Base-by-base conservation (phyloP, 1,284 basidiomycete species). In the Pascua guehoae region DNA sequence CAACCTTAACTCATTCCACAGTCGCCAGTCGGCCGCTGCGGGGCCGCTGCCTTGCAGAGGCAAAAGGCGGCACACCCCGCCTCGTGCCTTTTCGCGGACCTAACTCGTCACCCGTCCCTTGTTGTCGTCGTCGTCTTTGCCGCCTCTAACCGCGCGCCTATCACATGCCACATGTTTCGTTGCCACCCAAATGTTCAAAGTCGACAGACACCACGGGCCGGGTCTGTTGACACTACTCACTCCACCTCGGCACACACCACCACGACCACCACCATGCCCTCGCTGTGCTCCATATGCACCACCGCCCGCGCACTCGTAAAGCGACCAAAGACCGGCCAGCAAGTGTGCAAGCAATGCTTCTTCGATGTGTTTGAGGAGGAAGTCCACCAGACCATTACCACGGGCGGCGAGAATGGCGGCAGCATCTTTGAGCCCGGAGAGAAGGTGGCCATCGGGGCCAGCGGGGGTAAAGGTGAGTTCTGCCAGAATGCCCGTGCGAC, bases 281-380 rank as follows among this genome's bases (percentile, higher is more conserved):
- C 72, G 37, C 68, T 67, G 17, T 78, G 76, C 50, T 68, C 69
- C 9, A 82, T 95, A 38, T 97, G 93, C 78, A 77, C 83, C 24
- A 84, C 81, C 4, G 80, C 86, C 2, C 85, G 87, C 53, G 91
- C 95, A 0, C 93, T 98, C 61, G 79, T 99, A 42, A 94, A 91
- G 69, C 82, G 95, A 17, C 95, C 95, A 11, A 99, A 99, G 77
- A 99, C 95, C 1, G 93, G 93, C 0, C 94, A 97, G 71, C 89
- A 92, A 72, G 93, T 97, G 65, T 98, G 94, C 82, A 88, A 88
- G 75, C 86, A 88, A 49, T 97, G 93, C 72, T 97, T 97, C 79
- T 99, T 92, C 80, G 85, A 86, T 69, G 92, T 98, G 41, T 99
- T 99, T 67, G 95, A 99, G 80, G 95, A 91, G 0, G 95, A 99